Evolutionary conservation across 495 filamentous ascomycete species (phyloP).

Genomic region (Aeminium ludgeri): DNA sequence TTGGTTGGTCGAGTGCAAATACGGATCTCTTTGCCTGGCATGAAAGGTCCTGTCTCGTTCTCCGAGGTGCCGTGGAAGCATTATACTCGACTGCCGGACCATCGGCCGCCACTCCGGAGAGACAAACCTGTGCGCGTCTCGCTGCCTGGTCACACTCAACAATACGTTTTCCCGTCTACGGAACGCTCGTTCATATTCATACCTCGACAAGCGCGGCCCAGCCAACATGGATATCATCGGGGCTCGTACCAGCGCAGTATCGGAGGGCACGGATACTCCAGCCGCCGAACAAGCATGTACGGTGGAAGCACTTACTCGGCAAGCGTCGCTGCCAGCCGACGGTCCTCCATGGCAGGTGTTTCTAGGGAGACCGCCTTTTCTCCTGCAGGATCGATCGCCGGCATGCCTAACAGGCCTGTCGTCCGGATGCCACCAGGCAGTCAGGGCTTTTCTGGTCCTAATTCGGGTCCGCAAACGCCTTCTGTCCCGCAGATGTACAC

Average conservation of each 20-base stretch:
- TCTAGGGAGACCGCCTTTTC: conserved; percentile 61
- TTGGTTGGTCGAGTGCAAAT: conserved; percentile 67
- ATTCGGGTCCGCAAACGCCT: conserved; percentile 13
- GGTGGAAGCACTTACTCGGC: conserved; percentile 69
- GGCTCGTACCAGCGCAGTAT: conserved; percentile 35
- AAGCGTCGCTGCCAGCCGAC: conserved; percentile 79
- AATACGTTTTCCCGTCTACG: conserved; percentile 77
- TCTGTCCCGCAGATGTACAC: conserved; percentile 16
- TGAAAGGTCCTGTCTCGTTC: conserved; percentile 54
- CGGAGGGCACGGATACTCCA: conserved; percentile 52
- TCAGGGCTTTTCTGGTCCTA: conserved; percentile 18
- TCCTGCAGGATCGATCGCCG: conserved; percentile 59
- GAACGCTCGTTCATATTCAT: conserved; percentile 98
- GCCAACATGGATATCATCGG: conserved; percentile 65
- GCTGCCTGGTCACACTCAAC: conserved; percentile 55
- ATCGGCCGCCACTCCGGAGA: conserved; percentile 81
- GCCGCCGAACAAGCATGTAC: conserved; percentile 65
- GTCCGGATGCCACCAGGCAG: conserved; percentile 67
- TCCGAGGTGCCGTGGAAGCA: conserved; percentile 59
- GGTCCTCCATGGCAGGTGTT: conserved; percentile 69
- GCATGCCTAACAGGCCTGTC: conserved; percentile 55
- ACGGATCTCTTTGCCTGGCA: conserved; percentile 58
- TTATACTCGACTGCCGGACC: conserved; percentile 85
- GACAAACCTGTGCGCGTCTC: conserved; percentile 96
- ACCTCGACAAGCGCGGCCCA: conserved; percentile 78